A percentile compares a stretch with the other conserved stretches of the same genome.
phyloP scores from a whole-genome alignment of 2,329 filamentous ascomycete species.

The Fusarium continuum region DNA sequence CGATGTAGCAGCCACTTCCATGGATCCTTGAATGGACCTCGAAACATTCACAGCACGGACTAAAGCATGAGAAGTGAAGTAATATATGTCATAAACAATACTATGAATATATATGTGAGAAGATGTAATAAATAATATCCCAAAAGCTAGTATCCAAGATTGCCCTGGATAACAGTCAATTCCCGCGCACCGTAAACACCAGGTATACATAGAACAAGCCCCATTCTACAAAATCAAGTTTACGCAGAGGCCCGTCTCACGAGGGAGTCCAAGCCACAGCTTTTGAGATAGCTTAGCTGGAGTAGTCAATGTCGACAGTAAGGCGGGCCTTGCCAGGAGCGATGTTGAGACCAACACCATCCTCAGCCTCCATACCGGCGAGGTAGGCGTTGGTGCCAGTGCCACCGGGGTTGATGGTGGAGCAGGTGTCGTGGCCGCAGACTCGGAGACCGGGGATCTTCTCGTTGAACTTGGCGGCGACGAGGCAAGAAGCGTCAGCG shows the following conservation, averaged over 20 bases:
- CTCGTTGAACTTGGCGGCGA: conserved; percentile 47
- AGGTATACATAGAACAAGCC: conserved; percentile 37
- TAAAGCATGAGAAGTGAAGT: conserved; percentile 26
- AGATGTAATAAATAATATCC: conserved; percentile 30
- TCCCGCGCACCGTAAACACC: conserved; percentile 39
- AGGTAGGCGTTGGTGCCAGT: conserved; percentile 52
- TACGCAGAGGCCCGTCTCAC: not conserved
- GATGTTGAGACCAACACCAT: conserved; percentile 55
- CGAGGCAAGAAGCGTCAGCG: conserved; percentile 60
- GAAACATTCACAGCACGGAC: not conserved
- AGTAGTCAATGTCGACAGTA: conserved; percentile 47
- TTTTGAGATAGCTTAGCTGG: conserved; percentile 1
- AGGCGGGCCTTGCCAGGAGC: conserved; percentile 43
- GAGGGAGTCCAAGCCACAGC: not conserved
- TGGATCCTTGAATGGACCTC: not conserved
- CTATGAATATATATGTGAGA: conserved; percentile 37
- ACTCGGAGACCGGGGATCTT: conserved; percentile 51
- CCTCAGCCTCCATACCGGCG: conserved; percentile 48
- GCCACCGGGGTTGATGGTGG: conserved; percentile 50
- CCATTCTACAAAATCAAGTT: conserved; percentile 37
- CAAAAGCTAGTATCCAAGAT: conserved; percentile 33
- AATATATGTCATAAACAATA: conserved; percentile 41
- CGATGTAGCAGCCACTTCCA: not conserved
- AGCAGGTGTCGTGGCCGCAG: conserved; percentile 54
- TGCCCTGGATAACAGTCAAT: conserved; percentile 20